phyloP scores from a whole-genome alignment of 129 eudicot species.

The Pittosporum tobira region DNA sequence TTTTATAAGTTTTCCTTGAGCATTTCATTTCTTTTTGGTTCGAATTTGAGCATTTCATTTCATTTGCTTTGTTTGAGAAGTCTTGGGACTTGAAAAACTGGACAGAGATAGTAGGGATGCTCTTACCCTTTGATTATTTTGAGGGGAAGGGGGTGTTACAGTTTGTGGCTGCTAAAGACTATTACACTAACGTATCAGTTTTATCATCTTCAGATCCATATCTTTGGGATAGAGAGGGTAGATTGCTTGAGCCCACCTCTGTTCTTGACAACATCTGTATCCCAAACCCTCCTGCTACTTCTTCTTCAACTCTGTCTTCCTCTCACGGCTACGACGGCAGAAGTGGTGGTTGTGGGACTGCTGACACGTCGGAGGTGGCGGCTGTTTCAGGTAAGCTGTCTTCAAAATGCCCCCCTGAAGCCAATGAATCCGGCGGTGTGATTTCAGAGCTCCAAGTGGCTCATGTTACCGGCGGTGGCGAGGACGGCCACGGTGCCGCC shows the following conservation, averaged over 20 bases:
- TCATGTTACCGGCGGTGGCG: constrained; percentile 20
- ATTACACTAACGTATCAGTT: no score
- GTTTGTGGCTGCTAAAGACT: no score
- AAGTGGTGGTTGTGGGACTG: constrained; percentile 22
- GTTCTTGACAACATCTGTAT: constrained; percentile 70
- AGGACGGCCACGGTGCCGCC: constrained; percentile 6
- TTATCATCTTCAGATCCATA: constrained; percentile 23
- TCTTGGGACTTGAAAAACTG: constrained; percentile 4
- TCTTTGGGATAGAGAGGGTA: constrained; percentile 12
- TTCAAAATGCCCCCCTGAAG: constrained; percentile 54
- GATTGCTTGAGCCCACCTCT: constrained; percentile 55
- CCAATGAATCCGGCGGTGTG: no score
- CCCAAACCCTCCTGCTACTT: constrained; percentile 59
- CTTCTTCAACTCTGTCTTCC: constrained; percentile 76
- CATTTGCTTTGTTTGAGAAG: no score
- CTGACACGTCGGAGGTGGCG: constrained; percentile 72
- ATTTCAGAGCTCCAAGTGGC: constrained; percentile 40
- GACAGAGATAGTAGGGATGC: constrained; percentile 37
- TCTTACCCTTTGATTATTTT: constrained; percentile 82
- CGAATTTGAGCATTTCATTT: neutral
- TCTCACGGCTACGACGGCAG: constrained; percentile 42
- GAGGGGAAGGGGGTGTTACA: constrained; percentile 68
- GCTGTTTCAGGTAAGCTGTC: constrained; percentile 44
- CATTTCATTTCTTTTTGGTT: neutral
- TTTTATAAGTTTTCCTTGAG: neutral